Evolutionary conservation across 495 filamentous ascomycete species (phyloP).

Genomic region (Penicillium pancosmium): DNA sequence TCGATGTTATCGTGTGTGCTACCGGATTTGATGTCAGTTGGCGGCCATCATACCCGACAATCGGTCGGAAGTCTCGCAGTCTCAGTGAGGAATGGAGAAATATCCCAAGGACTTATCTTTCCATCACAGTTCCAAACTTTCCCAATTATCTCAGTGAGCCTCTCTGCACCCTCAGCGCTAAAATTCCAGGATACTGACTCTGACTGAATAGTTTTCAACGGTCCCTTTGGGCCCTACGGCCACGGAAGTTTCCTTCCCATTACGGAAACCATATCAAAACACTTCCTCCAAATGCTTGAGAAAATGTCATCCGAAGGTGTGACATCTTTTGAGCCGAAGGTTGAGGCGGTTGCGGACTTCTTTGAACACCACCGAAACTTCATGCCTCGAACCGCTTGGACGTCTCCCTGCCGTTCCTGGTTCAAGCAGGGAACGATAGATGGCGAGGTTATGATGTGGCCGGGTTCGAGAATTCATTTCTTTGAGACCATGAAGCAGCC

Average conservation of each 20-base stretch:
- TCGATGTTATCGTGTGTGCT: constrained; percentile 2
- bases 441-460: constrained; percentile 28
- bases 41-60: constrained; percentile 1
- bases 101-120: constrained; percentile 45
- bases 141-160: constrained; percentile 55
- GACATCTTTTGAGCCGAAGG: constrained; percentile 15
- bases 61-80: not conserved
- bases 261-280: constrained; percentile 41
- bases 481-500: constrained; percentile 51
- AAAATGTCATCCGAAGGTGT: constrained; percentile 35
- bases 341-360: constrained; percentile 39
- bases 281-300: constrained; percentile 42
- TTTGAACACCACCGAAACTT: constrained; percentile 36
- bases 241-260: constrained; percentile 37
- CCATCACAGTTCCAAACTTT: constrained; percentile 45
- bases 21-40: constrained; percentile 9
- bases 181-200: not conserved
- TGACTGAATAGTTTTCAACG: constrained; percentile 31
- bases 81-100: constrained; percentile 14
- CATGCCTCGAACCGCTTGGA: constrained; percentile 43
- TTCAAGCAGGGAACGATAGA: constrained; percentile 37
- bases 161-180: not conserved
- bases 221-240: constrained; percentile 39
- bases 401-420: constrained; percentile 45
- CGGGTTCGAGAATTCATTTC: constrained; percentile 47